Evolutionary conservation across 2,329 filamentous ascomycete genomes (phyloP).

Genomic region (Epichloe typhina): DNA sequence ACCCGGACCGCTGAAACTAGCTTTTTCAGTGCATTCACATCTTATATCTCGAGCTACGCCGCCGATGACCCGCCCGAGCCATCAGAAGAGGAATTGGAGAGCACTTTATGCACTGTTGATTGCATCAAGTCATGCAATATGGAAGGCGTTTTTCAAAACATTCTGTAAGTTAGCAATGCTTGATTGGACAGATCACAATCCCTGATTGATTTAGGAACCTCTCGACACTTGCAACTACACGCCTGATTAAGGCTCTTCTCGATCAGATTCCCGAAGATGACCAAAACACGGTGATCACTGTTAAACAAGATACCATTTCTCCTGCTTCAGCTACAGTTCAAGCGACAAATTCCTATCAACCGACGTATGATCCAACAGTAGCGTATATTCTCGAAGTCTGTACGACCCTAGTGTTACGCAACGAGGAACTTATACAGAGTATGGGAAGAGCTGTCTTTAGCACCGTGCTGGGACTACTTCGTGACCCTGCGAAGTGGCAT

Average conservation of each 20-base stretch:
- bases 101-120: conserved; percentile 85
- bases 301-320: conserved; percentile 72
- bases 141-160: conserved; percentile 68
- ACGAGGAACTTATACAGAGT: conserved; percentile 55
- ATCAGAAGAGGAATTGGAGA: conserved; percentile 92
- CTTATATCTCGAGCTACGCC: conserved; percentile 96
- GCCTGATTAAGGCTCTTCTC: conserved; percentile 55
- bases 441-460: conserved; percentile 73
- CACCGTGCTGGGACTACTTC: conserved; percentile 65
- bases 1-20: conserved; percentile 67
- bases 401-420: conserved; percentile 66
- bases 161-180: conserved; percentile 45
- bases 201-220: conserved; percentile 21
- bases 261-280: conserved; percentile 77
- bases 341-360: conserved; percentile 20
- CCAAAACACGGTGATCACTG: conserved; percentile 64
- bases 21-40: conserved; percentile 87
- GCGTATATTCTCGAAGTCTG: conserved; percentile 88
- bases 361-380: conserved; percentile 70
- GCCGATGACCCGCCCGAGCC: conserved; percentile 96
- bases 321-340: conserved; percentile 45
- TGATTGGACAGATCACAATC: not conserved
- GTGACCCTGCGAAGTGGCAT: conserved; percentile 68
- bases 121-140: conserved; percentile 86
- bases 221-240: conserved; percentile 16